phyloP scores from a whole-genome alignment of 805 yeast genomes.

The Kodamaea kaohsiungensis region DNA sequence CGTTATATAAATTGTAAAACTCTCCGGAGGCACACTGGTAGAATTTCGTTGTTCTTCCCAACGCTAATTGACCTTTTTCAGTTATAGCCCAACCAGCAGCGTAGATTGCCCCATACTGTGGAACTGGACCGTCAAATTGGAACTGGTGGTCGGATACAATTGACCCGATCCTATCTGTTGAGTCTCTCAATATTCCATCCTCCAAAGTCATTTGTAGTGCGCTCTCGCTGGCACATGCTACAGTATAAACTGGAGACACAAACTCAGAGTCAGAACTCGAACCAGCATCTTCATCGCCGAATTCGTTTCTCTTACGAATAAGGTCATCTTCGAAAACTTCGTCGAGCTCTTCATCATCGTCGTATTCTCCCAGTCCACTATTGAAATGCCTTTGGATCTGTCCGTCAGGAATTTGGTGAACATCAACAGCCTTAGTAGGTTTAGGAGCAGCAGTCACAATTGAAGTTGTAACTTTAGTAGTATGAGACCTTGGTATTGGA shows the following conservation, averaged over 20 bases:
- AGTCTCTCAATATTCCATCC: constrained; percentile 33
- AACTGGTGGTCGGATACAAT: constrained; percentile 41
- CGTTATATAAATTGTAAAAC: constrained; percentile 39
- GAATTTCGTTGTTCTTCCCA: constrained; percentile 33
- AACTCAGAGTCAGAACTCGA: constrained; percentile 5
- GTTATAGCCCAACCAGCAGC: constrained; percentile 44
- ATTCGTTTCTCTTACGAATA: not conserved
- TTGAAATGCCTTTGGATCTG: constrained; percentile 25
- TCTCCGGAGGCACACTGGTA: constrained; percentile 43
- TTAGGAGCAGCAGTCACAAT: constrained; percentile 21
- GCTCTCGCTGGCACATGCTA: constrained; percentile 26
- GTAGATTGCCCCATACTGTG: constrained; percentile 38
- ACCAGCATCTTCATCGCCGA: constrained; percentile 2
- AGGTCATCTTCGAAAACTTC: not conserved
- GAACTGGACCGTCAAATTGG: constrained; percentile 44
- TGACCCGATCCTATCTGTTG: constrained; percentile 35
- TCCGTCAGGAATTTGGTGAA: constrained; percentile 30
- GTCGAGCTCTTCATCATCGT: constrained; percentile 1
- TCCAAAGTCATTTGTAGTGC: constrained; percentile 31
- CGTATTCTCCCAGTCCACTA: constrained; percentile 1
- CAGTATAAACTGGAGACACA: constrained; percentile 28
- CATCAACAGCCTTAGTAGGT: constrained; percentile 22
- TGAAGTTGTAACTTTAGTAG: constrained; percentile 15
- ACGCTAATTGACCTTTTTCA: constrained; percentile 30
- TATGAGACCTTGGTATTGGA: constrained; percentile 11